Evolutionary conservation across 177 flowering plant species (phyloP), one percentile per base, ranked within the genome.

Genomic region (Vitis hybrid): DNA sequence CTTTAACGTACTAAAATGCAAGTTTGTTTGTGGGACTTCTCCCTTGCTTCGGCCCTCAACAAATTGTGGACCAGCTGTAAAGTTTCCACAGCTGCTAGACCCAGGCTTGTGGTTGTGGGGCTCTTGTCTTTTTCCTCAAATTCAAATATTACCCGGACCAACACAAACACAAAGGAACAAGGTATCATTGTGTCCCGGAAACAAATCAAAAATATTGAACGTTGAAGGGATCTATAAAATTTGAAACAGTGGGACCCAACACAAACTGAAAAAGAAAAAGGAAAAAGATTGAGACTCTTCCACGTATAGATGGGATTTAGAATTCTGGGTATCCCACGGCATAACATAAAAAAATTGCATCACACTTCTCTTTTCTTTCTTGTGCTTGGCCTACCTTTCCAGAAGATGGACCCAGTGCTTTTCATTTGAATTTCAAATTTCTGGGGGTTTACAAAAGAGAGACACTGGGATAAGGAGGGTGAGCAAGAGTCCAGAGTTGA

Each of bases 381-480:
- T 32, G 49, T 26, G 50, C 11, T 15, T 63, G 69, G 61, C 66
- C 49, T 54, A 14, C 72, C 52, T 62, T 70, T 62, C 51, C 62
- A 65, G 13, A 23, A 14, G 45, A 56, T 60, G 71, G 70, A 52
- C 66, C 71, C 71, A 19, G 19, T 59, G 66, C 32, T 63, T 65
- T 59, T 10, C 54, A 57, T 83, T 86, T 82, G 79, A 86, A 86
- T 75, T 86, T 84, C 79, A 82, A 85, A 81, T 70, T 70, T 76
- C 60, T 54, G 62, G 70, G 23, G 67, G 50, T 56, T 52, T 18
- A 17, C 34, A 21, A 65, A 4, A 45, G 30, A 66, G 64, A 56
- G 18, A 26, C 52, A 34, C 23, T n/a, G 11, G 68, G n/a, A n/a
- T 14, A 32, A 11, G 49, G 66, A 63, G 60, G 19, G 6, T 63